A percentile compares a stretch with the other conserved stretches of the same genome.
These are phyloP conservation scores for Apiospora rasikravindrae DNA, from an alignment of 2,329 filamentous ascomycete genomes.

Conservation along the genomic window DNA sequence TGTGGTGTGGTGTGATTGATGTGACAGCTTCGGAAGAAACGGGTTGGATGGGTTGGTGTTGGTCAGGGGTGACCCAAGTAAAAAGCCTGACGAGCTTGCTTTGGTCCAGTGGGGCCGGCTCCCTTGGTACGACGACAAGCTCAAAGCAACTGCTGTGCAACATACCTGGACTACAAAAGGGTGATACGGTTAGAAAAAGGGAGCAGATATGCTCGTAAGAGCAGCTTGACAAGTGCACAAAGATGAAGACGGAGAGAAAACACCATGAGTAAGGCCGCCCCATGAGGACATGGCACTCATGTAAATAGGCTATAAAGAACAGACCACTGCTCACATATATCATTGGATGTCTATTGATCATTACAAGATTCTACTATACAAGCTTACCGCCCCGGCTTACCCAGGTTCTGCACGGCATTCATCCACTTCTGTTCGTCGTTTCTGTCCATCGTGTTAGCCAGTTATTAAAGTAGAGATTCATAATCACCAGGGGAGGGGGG, in stretches of 20 bases:
- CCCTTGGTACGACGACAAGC: not conserved
- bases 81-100: not conserved
- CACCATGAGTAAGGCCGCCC: no score
- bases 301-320: not conserved
- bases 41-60: not conserved
- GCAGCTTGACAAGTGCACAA: not conserved
- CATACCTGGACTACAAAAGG: not conserved
- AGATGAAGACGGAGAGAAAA: not conserved
- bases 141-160: not conserved
- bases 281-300: not conserved
- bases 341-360: not conserved
- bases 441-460: constrained; percentile 37
- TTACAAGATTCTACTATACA: not conserved
- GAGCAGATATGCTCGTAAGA: not conserved
- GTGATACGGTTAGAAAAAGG: not conserved
- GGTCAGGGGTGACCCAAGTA: not conserved
- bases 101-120: not conserved
- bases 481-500: constrained; percentile 2
- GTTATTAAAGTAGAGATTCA: constrained; percentile 21
- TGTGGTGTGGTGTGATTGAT: not conserved
- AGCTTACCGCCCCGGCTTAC: constrained; percentile 9
- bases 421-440: constrained; percentile 86
- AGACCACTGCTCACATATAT: not conserved
- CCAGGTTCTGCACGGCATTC: constrained; percentile 63
- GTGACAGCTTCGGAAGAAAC: not conserved